These are phyloP conservation scores for Chrysoporthe austroafricana DNA, from an alignment of 2,329 filamentous ascomycete genomes.

Conservation along the genomic window DNA sequence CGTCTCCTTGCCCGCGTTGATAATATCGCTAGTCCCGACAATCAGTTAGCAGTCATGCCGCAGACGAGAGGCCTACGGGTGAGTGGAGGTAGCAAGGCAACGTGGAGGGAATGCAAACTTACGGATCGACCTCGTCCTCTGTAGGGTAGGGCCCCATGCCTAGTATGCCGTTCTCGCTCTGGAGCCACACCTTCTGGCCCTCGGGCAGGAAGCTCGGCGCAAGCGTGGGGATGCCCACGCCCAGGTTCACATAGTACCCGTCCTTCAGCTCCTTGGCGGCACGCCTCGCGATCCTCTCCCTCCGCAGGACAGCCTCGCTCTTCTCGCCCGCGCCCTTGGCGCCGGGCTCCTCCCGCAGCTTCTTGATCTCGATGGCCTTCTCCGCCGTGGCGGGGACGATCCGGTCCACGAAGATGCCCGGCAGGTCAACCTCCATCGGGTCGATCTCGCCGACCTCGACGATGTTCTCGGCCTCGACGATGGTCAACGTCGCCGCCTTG, in stretches of 20 bases:
- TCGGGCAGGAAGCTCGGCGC: constrained; percentile 75
- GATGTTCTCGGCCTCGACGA: constrained; percentile 85
- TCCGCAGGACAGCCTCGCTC: constrained; percentile 54
- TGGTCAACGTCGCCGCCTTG: constrained; percentile 76
- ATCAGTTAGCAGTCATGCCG: background rate
- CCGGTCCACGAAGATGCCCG: constrained; percentile 81
- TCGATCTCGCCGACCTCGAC: constrained; percentile 74
- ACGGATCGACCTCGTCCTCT: constrained; percentile 70
- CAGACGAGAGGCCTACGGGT: background rate
- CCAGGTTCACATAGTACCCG: constrained; percentile 80
- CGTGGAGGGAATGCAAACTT: constrained; percentile 31
- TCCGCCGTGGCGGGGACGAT: constrained; percentile 74
- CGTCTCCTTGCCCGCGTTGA: constrained; percentile 88
- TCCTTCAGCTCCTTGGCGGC: constrained; percentile 82
- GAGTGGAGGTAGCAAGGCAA: too few species aligned
- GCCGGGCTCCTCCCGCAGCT: constrained; percentile 51
- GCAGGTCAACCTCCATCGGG: constrained; percentile 75
- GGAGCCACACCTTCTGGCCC: constrained; percentile 76
- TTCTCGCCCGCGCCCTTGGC: constrained; percentile 43
- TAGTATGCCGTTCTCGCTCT: constrained; percentile 84
- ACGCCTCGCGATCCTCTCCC: constrained; percentile 74
- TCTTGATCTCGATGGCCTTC: constrained; percentile 74
- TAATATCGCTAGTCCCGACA: constrained; percentile 60
- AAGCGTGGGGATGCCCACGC: constrained; percentile 81
- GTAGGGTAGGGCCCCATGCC: constrained; percentile 83